Percentiles rank a stretch among this genome's conserved stretches.
phyloP scores from a whole-genome alignment of 768 basidiomycete species.

The Panaeolus cyanescens region DNA sequence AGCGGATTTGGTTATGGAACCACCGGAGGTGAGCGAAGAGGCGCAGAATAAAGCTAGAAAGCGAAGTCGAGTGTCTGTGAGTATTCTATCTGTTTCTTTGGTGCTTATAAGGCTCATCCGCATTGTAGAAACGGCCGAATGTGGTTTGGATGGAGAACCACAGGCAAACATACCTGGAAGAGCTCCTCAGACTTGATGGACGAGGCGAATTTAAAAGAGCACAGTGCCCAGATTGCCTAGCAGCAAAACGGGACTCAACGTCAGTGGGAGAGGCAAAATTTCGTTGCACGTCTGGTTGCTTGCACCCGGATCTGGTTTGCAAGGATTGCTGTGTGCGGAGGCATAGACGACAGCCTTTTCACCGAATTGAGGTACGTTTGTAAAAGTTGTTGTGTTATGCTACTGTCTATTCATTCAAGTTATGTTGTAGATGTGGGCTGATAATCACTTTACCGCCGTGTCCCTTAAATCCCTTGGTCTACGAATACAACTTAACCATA shows the following conservation, averaged over 20 bases:
- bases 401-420: not conserved
- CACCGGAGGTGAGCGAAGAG: not conserved
- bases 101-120: too few species aligned
- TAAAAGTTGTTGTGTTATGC: not conserved
- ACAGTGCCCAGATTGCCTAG: conserved; percentile 7
- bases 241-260: not conserved
- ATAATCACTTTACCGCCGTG: not conserved
- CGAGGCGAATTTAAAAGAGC: conserved; percentile 7
- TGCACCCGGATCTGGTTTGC: conserved; percentile 11
- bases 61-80: not conserved
- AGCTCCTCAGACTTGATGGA: not conserved
- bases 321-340: conserved; percentile 7
- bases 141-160: conserved; percentile 8
- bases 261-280: not conserved
- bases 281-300: conserved; percentile 6
- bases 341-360: conserved; percentile 6
- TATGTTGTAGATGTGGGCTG: conserved; percentile 2
- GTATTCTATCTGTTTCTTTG: too few species aligned
- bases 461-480: conserved; percentile 5
- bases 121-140: conserved; percentile 8
- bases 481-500: conserved; percentile 2
- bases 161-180: conserved; percentile 7
- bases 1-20: not conserved
- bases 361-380: conserved; percentile 5
- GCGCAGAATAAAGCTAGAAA: not conserved